A percentile compares a stretch with the other conserved stretches of the same genome.
Conservation (phyloP, 441 rosid genomes). For the Pelargonium cotyledonis region DNA sequence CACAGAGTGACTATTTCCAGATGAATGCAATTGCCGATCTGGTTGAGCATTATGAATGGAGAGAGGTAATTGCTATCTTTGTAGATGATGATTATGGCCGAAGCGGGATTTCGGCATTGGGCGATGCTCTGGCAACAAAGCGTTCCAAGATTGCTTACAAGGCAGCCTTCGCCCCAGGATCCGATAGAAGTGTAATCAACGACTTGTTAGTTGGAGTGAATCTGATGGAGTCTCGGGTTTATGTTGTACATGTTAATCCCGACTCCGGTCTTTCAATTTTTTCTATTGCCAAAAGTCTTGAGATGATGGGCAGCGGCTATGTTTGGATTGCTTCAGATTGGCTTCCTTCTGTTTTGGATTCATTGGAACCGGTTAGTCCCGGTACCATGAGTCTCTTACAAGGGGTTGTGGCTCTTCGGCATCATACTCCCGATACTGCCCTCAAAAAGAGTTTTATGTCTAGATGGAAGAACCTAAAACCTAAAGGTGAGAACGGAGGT, state of each 20-base stretch:
- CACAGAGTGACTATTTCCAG: constrained; percentile 68
- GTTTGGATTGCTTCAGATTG: constrained; percentile 97
- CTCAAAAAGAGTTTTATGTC: constrained; percentile 41
- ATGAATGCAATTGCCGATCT: constrained; percentile 80
- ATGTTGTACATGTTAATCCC: constrained; percentile 80
- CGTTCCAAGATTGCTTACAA: constrained; percentile 68
- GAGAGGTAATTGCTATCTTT: constrained; percentile 68
- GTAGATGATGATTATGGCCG: constrained; percentile 93
- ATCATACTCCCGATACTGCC: constrained; percentile 61
- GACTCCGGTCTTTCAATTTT: constrained; percentile 71
- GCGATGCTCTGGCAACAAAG: constrained; percentile 67
- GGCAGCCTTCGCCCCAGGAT: constrained; percentile 62
- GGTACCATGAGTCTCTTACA: constrained; percentile 57
- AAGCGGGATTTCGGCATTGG: constrained; percentile 64
- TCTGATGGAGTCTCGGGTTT: constrained; percentile 76
- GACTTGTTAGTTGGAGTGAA: constrained; percentile 53
- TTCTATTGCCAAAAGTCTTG: constrained; percentile 55
- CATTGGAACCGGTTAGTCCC: constrained; percentile 34
- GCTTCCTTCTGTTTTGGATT: constrained; percentile 74
- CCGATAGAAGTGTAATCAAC: constrained; percentile 35
- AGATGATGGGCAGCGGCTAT: constrained; percentile 63
- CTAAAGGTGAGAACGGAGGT: constrained; percentile 24
- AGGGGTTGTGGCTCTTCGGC: constrained; percentile 84
- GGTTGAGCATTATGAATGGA: constrained; percentile 54
- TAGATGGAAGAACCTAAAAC: constrained; percentile 46